Conservation (phyloP, 768 basidiomycete species). For the Lepiota subincarnata region DNA sequence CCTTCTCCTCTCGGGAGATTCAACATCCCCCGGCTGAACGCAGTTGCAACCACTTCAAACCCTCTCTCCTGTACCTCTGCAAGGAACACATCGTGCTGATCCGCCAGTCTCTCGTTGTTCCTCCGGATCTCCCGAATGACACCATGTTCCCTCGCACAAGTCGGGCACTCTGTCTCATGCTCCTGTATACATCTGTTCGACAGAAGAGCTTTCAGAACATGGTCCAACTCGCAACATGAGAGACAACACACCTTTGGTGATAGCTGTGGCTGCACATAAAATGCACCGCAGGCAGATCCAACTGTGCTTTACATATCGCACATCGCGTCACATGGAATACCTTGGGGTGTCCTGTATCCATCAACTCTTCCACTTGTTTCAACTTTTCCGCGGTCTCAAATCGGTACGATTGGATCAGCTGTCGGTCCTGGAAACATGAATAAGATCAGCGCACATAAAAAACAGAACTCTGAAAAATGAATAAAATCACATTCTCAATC, state of each 20-base stretch:
- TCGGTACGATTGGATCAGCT: conserved; percentile 84
- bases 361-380: conserved; percentile 76
- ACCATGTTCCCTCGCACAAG: conserved; percentile 82
- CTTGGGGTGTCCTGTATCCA: conserved; percentile 71
- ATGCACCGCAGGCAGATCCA: conserved; percentile 91
- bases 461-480: conserved; percentile 3
- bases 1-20: conserved; percentile 36
- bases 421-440: conserved; percentile 62
- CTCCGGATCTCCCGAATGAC: conserved; percentile 86
- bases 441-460: conserved; percentile 4
- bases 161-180: conserved; percentile 85
- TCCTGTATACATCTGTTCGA: conserved; percentile 76
- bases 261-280: conserved; percentile 99
- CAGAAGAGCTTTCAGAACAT: not conserved
- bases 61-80: conserved; percentile 72
- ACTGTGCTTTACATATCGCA: conserved; percentile 80
- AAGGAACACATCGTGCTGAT: conserved; percentile 78
- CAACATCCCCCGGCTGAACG: conserved; percentile 65
- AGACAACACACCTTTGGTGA: conserved; percentile 72
- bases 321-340: conserved; percentile 96
- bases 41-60: conserved; percentile 66
- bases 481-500: conserved; percentile 77
- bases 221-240: not conserved
- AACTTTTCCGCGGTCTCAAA: conserved; percentile 77
- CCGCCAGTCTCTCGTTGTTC: conserved; percentile 80